A percentile compares a stretch with the other conserved stretches of the same genome.
phyloP scores from a whole-genome alignment of 1,284 basidiomycete species.

The Mrakiaceae sp. region DNA sequence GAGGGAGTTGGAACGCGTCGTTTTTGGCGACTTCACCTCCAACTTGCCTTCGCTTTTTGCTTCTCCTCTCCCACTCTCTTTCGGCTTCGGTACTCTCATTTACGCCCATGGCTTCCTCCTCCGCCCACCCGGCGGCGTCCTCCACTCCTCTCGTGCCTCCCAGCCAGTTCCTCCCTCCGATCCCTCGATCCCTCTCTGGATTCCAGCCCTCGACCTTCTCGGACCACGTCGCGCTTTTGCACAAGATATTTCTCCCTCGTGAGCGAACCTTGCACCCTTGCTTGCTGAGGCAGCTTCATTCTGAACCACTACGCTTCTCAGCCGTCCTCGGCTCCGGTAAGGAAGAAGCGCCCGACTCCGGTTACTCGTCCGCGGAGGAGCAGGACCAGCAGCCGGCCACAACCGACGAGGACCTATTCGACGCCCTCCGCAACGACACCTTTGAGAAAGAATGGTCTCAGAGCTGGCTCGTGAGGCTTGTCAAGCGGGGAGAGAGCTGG shows the following conservation, averaged over 20 bases:
- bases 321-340: conserved; percentile 15
- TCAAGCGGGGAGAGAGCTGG: conserved; percentile 21
- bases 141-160: conserved; percentile 4
- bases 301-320: neutral
- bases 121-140: neutral
- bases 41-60: neutral
- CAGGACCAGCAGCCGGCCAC: neutral
- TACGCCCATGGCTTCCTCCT: neutral
- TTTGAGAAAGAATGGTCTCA: conserved; percentile 21
- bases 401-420: conserved; percentile 8
- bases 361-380: neutral
- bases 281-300: neutral
- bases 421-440: conserved; percentile 19
- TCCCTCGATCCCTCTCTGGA: neutral
- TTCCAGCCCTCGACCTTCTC: neutral
- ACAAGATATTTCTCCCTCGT: conserved; percentile 16
- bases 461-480: conserved; percentile 20
- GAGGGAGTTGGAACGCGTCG: too few species aligned
- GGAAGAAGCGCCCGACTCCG: conserved; percentile 6
- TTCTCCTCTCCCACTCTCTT: neutral
- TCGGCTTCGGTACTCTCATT: neutral
- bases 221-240: neutral
- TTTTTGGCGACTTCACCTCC: too few species aligned
- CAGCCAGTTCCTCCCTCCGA: conserved; percentile 12
- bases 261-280: neutral